Base-by-base conservation (phyloP, 192 early-diverging fungal genomes). In the Coemansia sp. region DNA sequence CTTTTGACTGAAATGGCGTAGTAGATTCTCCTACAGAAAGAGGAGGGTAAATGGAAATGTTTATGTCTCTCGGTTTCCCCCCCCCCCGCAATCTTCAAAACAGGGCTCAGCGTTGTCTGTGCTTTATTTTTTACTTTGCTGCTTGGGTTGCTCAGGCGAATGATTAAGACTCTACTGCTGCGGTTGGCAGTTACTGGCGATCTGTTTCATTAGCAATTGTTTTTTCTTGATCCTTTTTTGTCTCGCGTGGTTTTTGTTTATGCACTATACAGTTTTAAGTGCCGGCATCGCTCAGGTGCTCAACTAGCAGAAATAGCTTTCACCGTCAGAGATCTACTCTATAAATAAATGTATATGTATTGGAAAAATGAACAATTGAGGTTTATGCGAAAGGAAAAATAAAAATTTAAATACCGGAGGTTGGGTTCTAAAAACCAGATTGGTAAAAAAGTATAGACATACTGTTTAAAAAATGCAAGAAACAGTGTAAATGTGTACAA, bases 11-110 rank as follows among this genome's bases (percentile, higher is more conserved):
- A 36, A 32, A 61, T 52, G 38, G 49, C 52, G 64, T 61, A 71
- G 74, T 69, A 76, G 67, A 51, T 63, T 52, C 32, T 64, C 54
- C 68, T 59, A 67, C 64, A 48, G n/a, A 29, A 63, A 56, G 34
- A 67, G 74, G 60, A 69, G 71, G 42, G 14, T 16, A 12, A 12
- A 45, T 38, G 36, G 10, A 38, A 11, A 11, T 11, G 36, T 68
- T 33, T 2, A 28, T 17, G 22, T 48, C 18, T 34, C 50, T 29
- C 38, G 40, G 18, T 38, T 32, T 32, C 48, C 6, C 40, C 48
- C 29, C n/a, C 29, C 31, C 50, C 30, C 63, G n/a, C 61, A 57
- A 2, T 17, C 6, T 4, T 33, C 32, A 4, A 57, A 33, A 22
- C 20, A 54, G 16, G 51, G 16, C 22, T 54, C 18, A 54, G 51